Evolutionary conservation across 2,329 filamentous ascomycete genomes (phyloP).

Genomic region (Ceratocystis cacaofunesta): DNA sequence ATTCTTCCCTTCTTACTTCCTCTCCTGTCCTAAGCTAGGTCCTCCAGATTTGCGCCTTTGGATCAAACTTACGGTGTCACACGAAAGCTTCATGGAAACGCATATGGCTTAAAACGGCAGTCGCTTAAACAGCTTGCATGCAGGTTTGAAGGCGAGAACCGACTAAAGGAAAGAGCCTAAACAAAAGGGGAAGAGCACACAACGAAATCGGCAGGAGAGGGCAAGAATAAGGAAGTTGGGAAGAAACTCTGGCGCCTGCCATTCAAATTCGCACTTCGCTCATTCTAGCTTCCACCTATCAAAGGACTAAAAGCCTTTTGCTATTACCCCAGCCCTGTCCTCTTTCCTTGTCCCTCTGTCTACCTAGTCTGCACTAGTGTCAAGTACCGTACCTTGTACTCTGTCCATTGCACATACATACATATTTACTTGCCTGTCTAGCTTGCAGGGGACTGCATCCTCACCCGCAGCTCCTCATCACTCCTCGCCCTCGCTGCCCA

Average conservation of each 20-base stretch:
- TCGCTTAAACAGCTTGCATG: not conserved
- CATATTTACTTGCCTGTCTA: too few species aligned
- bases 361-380: not conserved
- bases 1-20: not conserved
- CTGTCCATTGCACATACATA: not conserved
- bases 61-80: not conserved
- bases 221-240: not conserved
- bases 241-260: not conserved
- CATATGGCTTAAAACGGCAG: not conserved
- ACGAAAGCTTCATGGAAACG: not conserved
- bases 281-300: not conserved
- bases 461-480: slow-evolving; percentile 1
- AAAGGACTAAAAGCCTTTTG: not conserved
- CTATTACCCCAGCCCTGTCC: too few species aligned
- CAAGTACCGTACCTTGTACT: not conserved
- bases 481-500: not conserved
- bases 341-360: too few species aligned
- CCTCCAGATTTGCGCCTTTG: not conserved
- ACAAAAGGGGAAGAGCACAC: not conserved
- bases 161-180: not conserved
- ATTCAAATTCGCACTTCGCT: not conserved
- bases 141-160: not conserved
- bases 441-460: not conserved
- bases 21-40: not conserved
- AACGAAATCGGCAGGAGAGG: not conserved